phyloP scores from a whole-genome alignment of 2,329 filamentous ascomycete genomes.

The Claviceps purpurea region DNA sequence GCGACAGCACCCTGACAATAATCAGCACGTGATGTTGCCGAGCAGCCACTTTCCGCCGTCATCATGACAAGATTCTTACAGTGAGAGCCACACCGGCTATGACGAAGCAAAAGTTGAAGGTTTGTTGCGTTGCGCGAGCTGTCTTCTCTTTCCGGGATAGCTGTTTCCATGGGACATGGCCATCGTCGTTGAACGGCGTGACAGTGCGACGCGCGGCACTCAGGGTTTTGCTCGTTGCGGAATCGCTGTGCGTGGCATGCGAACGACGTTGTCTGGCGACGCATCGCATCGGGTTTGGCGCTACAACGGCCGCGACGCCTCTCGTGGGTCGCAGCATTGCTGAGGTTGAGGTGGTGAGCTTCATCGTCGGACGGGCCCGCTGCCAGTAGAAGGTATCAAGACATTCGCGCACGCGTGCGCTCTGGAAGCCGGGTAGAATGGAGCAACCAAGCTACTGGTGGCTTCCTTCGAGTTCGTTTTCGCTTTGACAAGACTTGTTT shows the following conservation, averaged over 20 bases:
- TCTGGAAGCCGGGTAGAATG: no score
- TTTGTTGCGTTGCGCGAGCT: constrained; percentile 76
- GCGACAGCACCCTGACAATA: constrained; percentile 52
- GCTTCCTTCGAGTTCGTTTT: constrained; percentile 5
- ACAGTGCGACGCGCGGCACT: constrained; percentile 51
- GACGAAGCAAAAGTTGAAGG: constrained; percentile 74
- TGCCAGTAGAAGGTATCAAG: constrained; percentile 20
- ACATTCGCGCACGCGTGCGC: not conserved
- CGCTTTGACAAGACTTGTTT: not conserved
- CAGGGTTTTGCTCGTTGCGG: constrained; percentile 21
- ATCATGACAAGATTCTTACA: constrained; percentile 29
- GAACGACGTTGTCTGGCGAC: constrained; percentile 16
- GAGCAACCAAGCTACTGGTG: not conserved
- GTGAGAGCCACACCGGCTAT: constrained; percentile 63
- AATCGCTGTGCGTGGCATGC: constrained; percentile 46
- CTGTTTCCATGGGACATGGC: constrained; percentile 66
- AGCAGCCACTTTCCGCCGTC: not conserved
- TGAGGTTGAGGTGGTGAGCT: constrained; percentile 21
- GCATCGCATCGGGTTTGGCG: not conserved
- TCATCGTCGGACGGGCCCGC: constrained; percentile 30
- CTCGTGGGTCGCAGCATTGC: constrained; percentile 20
- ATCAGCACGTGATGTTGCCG: not conserved
- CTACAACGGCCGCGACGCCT: constrained; percentile 12
- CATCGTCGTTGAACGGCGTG: constrained; percentile 77
- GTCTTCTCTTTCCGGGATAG: constrained; percentile 67